Conservation (phyloP, 345 rosid species). For the Streptanthus diversifolius region DNA sequence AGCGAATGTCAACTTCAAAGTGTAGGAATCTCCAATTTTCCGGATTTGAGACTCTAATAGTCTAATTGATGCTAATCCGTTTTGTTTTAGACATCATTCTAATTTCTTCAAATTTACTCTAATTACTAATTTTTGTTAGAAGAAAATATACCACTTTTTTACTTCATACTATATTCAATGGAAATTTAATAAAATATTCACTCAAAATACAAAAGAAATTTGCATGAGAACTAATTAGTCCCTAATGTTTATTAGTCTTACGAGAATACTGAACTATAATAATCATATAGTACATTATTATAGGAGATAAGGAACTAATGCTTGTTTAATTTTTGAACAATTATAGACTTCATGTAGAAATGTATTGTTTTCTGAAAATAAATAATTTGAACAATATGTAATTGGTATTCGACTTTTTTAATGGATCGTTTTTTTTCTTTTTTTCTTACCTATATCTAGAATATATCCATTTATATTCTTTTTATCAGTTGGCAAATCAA, state of each 20-base stretch:
- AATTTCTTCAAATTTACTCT: not conserved
- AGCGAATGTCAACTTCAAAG: constrained; percentile 26
- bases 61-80: not conserved
- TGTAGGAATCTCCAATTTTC: not conserved
- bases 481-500: not conserved
- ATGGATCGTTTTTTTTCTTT: not conserved
- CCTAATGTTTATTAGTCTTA: not conserved
- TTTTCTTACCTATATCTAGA: not conserved
- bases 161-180: not conserved
- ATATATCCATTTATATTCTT: constrained; percentile 11
- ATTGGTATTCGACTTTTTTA: not conserved
- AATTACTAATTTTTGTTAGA: not conserved
- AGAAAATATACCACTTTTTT: not conserved
- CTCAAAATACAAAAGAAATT: not conserved
- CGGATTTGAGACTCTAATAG: not conserved
- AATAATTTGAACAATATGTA: not conserved
- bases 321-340: not conserved
- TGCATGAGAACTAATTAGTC: not conserved
- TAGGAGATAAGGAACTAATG: not conserved
- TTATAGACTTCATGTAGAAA: not conserved
- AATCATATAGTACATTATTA: not conserved
- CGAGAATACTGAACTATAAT: not conserved
- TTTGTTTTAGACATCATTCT: not conserved
- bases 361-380: not conserved
- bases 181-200: not conserved